phyloP scores from a whole-genome alignment of 768 basidiomycete genomes.

The Favolaschia claudopus region DNA sequence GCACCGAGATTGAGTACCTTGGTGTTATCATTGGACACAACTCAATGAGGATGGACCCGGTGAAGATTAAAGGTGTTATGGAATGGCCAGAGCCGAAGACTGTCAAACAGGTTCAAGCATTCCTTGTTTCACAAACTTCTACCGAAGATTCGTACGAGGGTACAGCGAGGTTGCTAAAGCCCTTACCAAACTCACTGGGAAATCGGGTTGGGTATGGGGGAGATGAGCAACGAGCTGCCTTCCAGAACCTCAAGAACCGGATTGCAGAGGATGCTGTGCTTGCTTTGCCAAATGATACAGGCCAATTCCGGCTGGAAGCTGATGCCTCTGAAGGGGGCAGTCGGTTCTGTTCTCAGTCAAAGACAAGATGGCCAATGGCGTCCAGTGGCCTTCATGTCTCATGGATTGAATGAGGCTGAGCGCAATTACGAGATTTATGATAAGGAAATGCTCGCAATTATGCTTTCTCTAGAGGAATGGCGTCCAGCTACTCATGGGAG shows the following conservation, averaged over 20 bases:
- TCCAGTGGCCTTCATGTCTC: no score
- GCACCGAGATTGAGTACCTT: no score
- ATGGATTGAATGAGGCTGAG: no score
- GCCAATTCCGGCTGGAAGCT: neutral
- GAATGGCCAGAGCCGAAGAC: neutral
- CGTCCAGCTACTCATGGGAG: neutral
- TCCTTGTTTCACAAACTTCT: neutral
- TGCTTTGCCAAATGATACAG: neutral
- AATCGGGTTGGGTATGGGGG: neutral
- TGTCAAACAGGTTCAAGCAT: neutral
- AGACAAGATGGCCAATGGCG: neutral
- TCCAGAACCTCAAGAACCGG: neutral
- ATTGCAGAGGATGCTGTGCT: slow-evolving; percentile 2
- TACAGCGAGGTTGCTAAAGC: neutral
- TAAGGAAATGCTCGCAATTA: no score
- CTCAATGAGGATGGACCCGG: slow-evolving; percentile 1
- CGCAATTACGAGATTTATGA: no score
- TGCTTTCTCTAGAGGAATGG: neutral
- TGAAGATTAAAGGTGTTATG: neutral
- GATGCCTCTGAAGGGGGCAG: neutral
- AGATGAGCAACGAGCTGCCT: neutral
- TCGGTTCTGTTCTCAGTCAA: neutral
- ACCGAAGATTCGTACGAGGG: neutral
- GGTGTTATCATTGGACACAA: neutral
- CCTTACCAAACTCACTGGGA: neutral